Conservation (phyloP, 441 rosid genomes). For the Corymbia citriodora region DNA sequence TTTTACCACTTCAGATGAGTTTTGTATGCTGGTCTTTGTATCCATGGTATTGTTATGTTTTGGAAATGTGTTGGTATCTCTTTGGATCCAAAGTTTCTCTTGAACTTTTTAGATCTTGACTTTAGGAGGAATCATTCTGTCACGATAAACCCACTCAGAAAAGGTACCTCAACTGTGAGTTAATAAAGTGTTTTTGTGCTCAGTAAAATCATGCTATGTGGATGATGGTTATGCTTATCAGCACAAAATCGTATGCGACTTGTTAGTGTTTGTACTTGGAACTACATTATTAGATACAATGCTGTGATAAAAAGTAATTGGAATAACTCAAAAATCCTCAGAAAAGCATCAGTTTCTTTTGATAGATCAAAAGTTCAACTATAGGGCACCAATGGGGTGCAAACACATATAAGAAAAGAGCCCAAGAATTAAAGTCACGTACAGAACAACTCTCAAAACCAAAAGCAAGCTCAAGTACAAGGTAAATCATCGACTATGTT, state of each 20-base stretch:
- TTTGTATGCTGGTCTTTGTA: background rate
- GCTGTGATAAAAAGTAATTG: background rate
- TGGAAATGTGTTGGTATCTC: background rate
- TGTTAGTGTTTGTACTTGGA: background rate
- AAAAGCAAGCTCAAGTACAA: background rate
- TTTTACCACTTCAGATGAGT: background rate
- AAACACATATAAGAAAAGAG: background rate
- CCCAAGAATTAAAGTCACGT: background rate
- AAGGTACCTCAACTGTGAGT: background rate
- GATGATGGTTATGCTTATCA: background rate
- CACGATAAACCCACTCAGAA: background rate
- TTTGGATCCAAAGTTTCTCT: slow-evolving; percentile 21
- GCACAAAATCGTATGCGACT: background rate
- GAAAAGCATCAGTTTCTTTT: background rate
- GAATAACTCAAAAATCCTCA: background rate
- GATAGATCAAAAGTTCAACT: background rate
- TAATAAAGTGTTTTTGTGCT: background rate
- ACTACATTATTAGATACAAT: background rate
- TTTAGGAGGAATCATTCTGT: background rate
- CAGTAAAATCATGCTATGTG: background rate
- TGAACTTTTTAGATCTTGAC: background rate
- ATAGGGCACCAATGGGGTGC: background rate
- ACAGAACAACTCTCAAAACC: background rate
- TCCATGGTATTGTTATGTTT: background rate
- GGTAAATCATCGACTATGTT: background rate